Base-by-base conservation (phyloP, 192 early-diverging fungal species). In the Coemansia sp. region DNA sequence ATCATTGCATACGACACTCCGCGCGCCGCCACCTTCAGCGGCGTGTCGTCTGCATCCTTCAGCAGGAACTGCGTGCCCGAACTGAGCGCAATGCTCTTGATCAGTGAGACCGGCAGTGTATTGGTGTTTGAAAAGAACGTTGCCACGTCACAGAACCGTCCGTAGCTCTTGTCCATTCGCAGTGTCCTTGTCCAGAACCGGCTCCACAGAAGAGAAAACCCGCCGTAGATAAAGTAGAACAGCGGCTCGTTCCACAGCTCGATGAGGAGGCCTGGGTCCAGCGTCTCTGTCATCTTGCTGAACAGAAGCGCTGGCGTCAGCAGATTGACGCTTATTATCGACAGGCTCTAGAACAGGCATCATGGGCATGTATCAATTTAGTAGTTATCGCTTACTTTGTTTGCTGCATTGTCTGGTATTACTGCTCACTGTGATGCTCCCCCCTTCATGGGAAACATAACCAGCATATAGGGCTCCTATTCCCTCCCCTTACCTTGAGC, bases 1-100 rank as follows among this genome's bases (percentile, higher is more conserved):
- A 93, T 90, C 34, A 93, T 79, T 22, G 89, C 88, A 57, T 91
- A 93, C 1, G 90, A 88, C 28, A 91, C 84, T 14, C 88, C 88
- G 55, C 89, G 86, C 47, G 59, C 69, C 4, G 73, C 68, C 40
- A 74, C 81, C 61, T 79, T 74, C 17, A 75, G 53, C 28, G 74
- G 72, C 53, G 75, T 79, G 40, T 82, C 75, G n/a, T 64, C 34
- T 1, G 64, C 64, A 45, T 73, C 81, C 25, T 79, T 70, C 31
- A 82, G 70, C 38, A 84, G 61, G 20, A 82, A 75, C 13, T 67
- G 52, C 15, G 81, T 52, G 5, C 79, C 79, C 1, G 70, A 42
- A 55, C 83, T 84, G 50, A 75, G 65, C 30, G 78, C 72, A 55
- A 84, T 82, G 47, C 87, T 86, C 38, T 85, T 84, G 68, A 91